Base-by-base conservation (phyloP, 352 stramenopile genomes). In the Pythium coloratum region DNA sequence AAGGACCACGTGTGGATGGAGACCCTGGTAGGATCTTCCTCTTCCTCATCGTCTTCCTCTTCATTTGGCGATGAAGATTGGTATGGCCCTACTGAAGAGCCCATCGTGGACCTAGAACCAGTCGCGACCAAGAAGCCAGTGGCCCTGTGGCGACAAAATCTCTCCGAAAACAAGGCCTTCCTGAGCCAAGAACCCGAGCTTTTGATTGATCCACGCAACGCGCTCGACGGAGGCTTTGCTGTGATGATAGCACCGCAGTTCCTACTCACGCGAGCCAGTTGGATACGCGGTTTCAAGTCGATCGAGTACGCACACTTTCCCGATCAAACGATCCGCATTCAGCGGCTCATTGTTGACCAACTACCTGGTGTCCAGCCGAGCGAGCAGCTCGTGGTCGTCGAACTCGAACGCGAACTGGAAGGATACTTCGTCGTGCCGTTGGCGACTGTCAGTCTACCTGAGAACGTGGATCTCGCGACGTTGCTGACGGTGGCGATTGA, bases 201-300 rank as follows among this genome's bases (percentile, higher is more conserved):
- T 7, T 28, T 49, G 12, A 20, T 30, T 14, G 30, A 66, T 47
- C 10, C 61, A 24, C 38, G 9, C n/a, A 26, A 30, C 2, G 33
- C 33, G 26, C 20, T 1, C 2, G 51, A 69, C 14, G 67, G 67
- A 13, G 67, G 62, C 2, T 20, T 74, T 33, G 67, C 57, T 12
- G 62, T 70, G 16, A 42, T 70, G 28, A 67, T 74, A 9, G 50
- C 67, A 6, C 53, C 58, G 5, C 62, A 28, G 47, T 70, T 70
- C 20, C 18, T 70, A 1, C 44, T 74, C 9, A 74, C 62, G 4
- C 55, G 55, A 26, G 38, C 42, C 3, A 62, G 44, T 32, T 74
- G 62, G 67, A 44, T 70, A 9, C 50, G 51, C 20, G 46, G 46
- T 2, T 33, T 64, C 2, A 2, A 26, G 2, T 8, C 42, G 0